These are phyloP conservation scores for Populus hybrid DNA, from an alignment of 441 rosid species.

Conservation along the genomic window DNA sequence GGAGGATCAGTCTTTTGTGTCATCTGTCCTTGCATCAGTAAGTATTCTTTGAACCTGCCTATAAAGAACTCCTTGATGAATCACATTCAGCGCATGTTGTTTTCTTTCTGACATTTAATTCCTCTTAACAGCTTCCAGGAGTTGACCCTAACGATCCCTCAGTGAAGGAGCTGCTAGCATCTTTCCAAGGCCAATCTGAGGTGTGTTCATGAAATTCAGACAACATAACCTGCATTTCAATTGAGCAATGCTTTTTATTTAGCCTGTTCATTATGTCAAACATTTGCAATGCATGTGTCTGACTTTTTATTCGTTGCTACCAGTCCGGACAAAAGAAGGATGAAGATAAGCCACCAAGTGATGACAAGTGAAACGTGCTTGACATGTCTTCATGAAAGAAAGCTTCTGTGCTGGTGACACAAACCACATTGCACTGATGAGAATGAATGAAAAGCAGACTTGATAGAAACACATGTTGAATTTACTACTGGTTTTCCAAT, in stretches of 20 bases:
- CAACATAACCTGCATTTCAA: neutral
- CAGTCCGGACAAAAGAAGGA: slow-evolving; percentile 42
- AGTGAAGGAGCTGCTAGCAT: slow-evolving; percentile 58
- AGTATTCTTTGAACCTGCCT: slow-evolving; percentile 8
- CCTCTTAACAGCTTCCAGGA: slow-evolving; percentile 58
- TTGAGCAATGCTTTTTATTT: neutral
- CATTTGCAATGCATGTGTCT: neutral
- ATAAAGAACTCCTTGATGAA: neutral
- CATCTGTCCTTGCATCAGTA: slow-evolving; percentile 64
- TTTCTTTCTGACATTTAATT: neutral
- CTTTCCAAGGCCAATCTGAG: slow-evolving; percentile 59
- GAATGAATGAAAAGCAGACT: slow-evolving; percentile 7
- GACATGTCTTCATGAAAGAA: neutral
- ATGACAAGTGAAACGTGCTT: slow-evolving; percentile 36
- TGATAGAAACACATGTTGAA: neutral
- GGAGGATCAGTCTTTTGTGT: slow-evolving; percentile 61
- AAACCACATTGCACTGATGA: neutral
- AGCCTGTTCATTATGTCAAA: neutral
- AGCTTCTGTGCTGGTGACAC: neutral
- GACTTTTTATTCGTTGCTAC: neutral
- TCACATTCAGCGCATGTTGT: neutral
- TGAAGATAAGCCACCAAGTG: slow-evolving; percentile 38
- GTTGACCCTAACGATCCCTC: slow-evolving; percentile 72
- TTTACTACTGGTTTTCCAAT: neutral
- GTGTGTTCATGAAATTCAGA: slow-evolving; percentile 27